A percentile compares a stretch with the other conserved stretches of the same genome.
Evolutionary conservation across 805 yeast genomes (phyloP).

Genomic region (Myxozyma neotropica): DNA sequence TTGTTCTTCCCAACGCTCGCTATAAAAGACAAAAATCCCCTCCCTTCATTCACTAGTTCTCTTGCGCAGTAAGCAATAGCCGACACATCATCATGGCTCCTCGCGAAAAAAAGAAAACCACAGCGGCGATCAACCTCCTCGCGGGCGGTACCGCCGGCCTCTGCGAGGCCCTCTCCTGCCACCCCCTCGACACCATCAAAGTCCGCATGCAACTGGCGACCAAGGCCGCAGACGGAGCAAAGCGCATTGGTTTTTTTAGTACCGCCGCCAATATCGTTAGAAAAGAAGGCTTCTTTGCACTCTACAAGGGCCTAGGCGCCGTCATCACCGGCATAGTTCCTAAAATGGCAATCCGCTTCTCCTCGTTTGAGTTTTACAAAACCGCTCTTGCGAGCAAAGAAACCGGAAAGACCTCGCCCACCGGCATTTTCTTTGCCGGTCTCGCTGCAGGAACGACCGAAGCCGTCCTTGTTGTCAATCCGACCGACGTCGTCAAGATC

Average conservation of each 20-base stretch:
- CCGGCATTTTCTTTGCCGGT: slow-evolving; percentile 84
- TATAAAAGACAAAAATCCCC: neutral
- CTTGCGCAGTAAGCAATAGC: too few relatives aligned
- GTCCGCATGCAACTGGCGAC: slow-evolving; percentile 94
- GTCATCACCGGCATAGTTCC: slow-evolving; percentile 97
- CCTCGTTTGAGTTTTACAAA: slow-evolving; percentile 89
- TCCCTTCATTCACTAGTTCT: neutral
- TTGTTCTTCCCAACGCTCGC: neutral
- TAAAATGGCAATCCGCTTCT: slow-evolving; percentile 95
- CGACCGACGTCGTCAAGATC: slow-evolving; percentile 96
- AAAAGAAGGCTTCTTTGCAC: slow-evolving; percentile 80
- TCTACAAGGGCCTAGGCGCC: slow-evolving; percentile 95
- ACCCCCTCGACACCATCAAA: slow-evolving; percentile 96
- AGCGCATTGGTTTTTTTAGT: slow-evolving; percentile 80
- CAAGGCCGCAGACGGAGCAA: slow-evolving; percentile 52
- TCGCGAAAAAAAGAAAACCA: slow-evolving; percentile 30
- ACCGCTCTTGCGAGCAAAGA: slow-evolving; percentile 52
- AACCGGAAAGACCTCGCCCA: slow-evolving; percentile 57
- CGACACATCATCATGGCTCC: slow-evolving; percentile 8
- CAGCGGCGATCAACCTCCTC: slow-evolving; percentile 36
- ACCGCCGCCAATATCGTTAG: slow-evolving; percentile 80
- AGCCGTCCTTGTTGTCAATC: slow-evolving; percentile 91
- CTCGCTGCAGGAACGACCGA: slow-evolving; percentile 97
- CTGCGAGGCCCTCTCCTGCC: slow-evolving; percentile 94
- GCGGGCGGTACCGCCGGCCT: slow-evolving; percentile 98